Conservation (phyloP, 495 filamentous ascomycete species). For the Xylaria venustula region DNA sequence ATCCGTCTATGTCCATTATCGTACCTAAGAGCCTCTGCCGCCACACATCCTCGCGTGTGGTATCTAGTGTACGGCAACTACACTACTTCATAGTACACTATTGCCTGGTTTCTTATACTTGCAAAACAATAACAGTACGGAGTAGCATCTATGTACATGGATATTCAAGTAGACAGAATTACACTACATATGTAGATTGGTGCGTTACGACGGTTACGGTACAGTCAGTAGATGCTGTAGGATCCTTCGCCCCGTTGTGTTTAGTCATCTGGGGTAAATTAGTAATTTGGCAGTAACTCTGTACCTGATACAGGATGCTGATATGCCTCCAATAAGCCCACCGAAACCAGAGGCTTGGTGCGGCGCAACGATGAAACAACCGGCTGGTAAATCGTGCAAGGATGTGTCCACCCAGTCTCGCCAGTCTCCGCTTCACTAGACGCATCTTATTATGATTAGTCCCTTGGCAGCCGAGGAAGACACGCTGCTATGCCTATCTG, state of each 20-base stretch:
- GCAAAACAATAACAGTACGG: too few relatives aligned
- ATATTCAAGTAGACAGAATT: too few relatives aligned
- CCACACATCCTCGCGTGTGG: too few relatives aligned
- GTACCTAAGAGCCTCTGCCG: background rate
- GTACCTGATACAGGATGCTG: background rate
- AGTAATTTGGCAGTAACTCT: conserved; percentile 5
- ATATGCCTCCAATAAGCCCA: conserved; percentile 8
- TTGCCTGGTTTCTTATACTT: too few relatives aligned
- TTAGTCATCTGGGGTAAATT: conserved; percentile 16
- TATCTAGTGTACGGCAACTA: too few relatives aligned
- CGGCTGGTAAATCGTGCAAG: conserved; percentile 10
- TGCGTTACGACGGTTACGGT: too few relatives aligned
- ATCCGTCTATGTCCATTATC: background rate
- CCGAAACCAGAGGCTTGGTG: conserved; percentile 12
- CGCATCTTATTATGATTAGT: conserved; percentile 1
- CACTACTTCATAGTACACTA: too few relatives aligned
- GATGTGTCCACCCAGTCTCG: background rate
- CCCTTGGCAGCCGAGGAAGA: background rate
- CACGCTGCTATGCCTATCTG: too few relatives aligned
- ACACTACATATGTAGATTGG: too few relatives aligned
- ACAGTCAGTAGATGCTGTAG: background rate
- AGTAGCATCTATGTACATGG: too few relatives aligned
- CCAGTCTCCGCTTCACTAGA: background rate
- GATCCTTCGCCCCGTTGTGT: background rate
- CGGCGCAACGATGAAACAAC: conserved; percentile 16